Conservation (phyloP, 495 filamentous ascomycete genomes). For the Neurospora cerealis region DNA sequence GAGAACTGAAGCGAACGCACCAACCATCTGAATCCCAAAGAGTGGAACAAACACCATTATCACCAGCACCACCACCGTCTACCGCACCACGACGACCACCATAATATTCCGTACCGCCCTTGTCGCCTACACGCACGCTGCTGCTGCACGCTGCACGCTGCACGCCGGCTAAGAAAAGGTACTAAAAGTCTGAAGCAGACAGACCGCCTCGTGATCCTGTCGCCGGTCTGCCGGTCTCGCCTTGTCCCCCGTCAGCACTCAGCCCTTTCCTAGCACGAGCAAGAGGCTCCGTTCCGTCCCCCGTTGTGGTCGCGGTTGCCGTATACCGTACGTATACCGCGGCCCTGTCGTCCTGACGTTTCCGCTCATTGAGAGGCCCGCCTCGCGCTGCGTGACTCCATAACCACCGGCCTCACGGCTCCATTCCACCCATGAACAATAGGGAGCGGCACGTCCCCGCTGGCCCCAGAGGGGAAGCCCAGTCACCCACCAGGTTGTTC, state of each 20-base stretch:
- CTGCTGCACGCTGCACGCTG: background rate
- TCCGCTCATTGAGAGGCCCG: conserved; percentile 9
- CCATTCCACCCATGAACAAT: conserved; percentile 33
- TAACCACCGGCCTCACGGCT: conserved; percentile 9
- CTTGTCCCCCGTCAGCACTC: conserved; percentile 4
- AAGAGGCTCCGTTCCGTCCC: background rate
- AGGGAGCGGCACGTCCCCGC: conserved; percentile 43
- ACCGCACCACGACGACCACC: background rate
- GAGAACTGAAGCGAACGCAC: background rate
- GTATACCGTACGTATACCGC: background rate
- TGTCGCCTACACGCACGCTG: background rate
- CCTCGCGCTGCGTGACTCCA: conserved; percentile 7
- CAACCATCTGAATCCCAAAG: background rate
- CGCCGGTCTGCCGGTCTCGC: background rate
- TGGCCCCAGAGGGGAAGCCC: conserved; percentile 46
- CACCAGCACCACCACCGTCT: background rate
- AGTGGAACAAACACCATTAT: background rate
- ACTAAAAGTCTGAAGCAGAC: background rate
- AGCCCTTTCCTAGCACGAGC: background rate
- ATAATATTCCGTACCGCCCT: background rate
- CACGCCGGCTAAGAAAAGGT: background rate
- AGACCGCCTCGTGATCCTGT: background rate
- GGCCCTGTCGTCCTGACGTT: background rate
- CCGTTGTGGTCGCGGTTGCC: background rate
- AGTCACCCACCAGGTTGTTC: conserved; percentile 36